Evolutionary conservation across 2,329 filamentous ascomycete species (phyloP), one percentile per base, ranked within the genome.

Genomic region (Ustulina deusta): DNA sequence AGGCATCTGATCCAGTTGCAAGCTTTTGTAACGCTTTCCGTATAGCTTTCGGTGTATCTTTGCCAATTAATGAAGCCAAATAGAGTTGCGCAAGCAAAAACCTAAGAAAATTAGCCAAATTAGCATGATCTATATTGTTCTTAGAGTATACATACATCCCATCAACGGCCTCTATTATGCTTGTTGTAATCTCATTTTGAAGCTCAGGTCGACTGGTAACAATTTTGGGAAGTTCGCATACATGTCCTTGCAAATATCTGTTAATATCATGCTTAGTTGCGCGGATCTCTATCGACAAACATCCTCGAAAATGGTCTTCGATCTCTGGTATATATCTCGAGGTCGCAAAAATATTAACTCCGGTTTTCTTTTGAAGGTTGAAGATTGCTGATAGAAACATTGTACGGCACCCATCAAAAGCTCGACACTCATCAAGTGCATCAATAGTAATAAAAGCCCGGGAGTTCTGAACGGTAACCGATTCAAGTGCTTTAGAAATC

Each of bases 81-180:
- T 82, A 72, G 9, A 83, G 76, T 34, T 79, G 72, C 15, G 80
- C 81, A 13, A 82, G 74, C 5, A 83, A 75, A 70, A 82, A 82
- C 79, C 79, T n/a, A n/a, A n/a, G n/a, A n/a, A n/a, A n/a, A n/a
- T n/a, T 81, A 64, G 0, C 9, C 1, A 2, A 32, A 22, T 67
- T 63, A 64, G 66, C 4, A 2, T n/a, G n/a, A n/a, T n/a, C n/a
- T n/a, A n/a, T 22, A 34, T n/a, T 1, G 1, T 42, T 40, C 1
- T 22, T 3, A 7, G 1, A 29, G 52, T 1, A 25, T 36, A 13
- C 79, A 20, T 71, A 81, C 78, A 81, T 80, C 66, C 79, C 78
- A 52, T 78, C 70, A 0, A 69, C 75, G 7, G 71, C 61, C 27
- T 74, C 57, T 1, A 65, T 59, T 48, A 80, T 78, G 2, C 13